These are phyloP conservation scores for Cryptosporidium canis DNA, from an alignment of 169 alveolate genomes.

Conservation along the genomic window DNA sequence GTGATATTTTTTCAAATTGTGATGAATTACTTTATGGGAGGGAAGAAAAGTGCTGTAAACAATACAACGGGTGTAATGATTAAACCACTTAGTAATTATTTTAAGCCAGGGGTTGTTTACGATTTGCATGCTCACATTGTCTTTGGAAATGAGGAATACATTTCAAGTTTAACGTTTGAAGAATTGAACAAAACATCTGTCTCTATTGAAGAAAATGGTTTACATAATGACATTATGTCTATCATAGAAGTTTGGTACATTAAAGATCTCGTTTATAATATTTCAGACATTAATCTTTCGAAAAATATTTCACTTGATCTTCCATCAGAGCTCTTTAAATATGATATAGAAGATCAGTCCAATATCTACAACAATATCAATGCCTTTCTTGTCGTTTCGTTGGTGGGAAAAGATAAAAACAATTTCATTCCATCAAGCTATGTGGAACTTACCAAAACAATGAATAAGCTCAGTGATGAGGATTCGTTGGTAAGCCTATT, in stretches of 20 bases:
- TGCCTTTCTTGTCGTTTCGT: constrained; percentile 40
- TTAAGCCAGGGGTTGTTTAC: constrained; percentile 75
- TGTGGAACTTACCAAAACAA: constrained; percentile 25
- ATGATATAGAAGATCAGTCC: constrained; percentile 1
- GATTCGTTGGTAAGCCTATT: constrained; percentile 71
- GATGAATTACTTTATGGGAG: constrained; percentile 78
- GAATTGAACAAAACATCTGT: constrained; percentile 65
- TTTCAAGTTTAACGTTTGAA: constrained; percentile 72
- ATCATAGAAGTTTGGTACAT: constrained; percentile 30
- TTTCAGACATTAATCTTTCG: neutral
- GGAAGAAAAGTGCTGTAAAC: constrained; percentile 59
- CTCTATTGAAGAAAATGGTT: constrained; percentile 58
- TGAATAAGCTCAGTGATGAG: constrained; percentile 69
- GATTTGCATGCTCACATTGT: constrained; percentile 73
- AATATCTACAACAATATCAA: neutral
- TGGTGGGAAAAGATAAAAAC: constrained; percentile 10
- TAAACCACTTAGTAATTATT: constrained; percentile 63
- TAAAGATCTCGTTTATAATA: neutral
- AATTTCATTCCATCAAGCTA: constrained; percentile 26
- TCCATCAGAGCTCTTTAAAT: constrained; percentile 31
- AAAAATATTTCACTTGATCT: constrained; percentile 20
- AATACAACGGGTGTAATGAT: constrained; percentile 44
- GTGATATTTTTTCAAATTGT: constrained; percentile 76
- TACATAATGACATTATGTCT: constrained; percentile 48
- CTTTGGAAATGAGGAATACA: constrained; percentile 74